Base-by-base conservation (phyloP, 2,329 filamentous ascomycete species). In the Fusarium scirpi region DNA sequence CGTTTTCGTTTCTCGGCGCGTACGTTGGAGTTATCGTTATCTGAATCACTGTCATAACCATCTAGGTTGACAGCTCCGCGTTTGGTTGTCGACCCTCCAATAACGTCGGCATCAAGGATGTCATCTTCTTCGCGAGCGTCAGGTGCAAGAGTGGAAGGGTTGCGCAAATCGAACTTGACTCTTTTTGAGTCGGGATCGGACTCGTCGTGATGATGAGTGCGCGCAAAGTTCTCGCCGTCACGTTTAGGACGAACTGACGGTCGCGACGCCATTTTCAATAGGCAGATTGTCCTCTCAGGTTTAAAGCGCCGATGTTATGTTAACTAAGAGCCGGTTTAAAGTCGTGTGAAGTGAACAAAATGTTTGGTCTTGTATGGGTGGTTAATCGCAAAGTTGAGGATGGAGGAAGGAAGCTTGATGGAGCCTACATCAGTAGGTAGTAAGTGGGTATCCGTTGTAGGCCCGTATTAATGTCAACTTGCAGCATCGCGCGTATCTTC, bases 51-150 rank as follows among this genome's bases (percentile, higher is more conserved):
- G 74, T 98, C 95, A 82, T 98, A 99, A 53, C 96, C 96, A 77
- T 98, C 96, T 43, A 99, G 90, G 76, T 98, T 98, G 58, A 99
- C 93, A 0, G 95, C 96, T 72, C 95, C 95, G 68, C 96, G 93
- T 80, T 97, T 97, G 1, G 94, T 93, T 12, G 90, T 89, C 2
- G 89, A 86, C 3, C 91, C 92, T 18, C 94, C 94, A 70, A 98
- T 98, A 41, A 98, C 94, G 77, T 98, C 96, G 24, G 94, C 94
- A 53, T 97, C 93, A 11, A 99, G 87, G 29, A 95, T 87, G 0
- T 89, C 89, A 74, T 94, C 85, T 24, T 82, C 89, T 70, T 92
- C 92, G 4, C 88, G 87, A 3, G 90, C 92, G 78, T 97, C 94
- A 2, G 94, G 90, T 3, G 94, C 95, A 7, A 99, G 88, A 1